A percentile compares a stretch with the other conserved stretches of the same genome.
These are phyloP conservation scores for Neoboletus magnificus DNA, from an alignment of 768 basidiomycete species.

Conservation along the genomic window DNA sequence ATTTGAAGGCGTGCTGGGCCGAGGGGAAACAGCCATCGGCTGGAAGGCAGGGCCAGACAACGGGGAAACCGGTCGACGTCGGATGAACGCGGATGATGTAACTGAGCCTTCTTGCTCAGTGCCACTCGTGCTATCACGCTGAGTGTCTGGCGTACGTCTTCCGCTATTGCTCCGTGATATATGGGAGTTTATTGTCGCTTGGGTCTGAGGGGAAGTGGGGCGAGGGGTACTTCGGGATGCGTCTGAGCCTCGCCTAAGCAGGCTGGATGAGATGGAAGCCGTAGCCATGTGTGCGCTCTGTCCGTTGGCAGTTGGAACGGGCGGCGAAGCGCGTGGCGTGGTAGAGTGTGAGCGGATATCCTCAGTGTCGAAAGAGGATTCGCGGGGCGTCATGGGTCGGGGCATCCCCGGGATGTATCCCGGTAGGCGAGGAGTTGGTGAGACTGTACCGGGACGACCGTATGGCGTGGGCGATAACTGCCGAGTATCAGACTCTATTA, in stretches of 20 bases:
- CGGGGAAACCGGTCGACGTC: constrained; percentile 72
- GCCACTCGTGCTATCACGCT: constrained; percentile 35
- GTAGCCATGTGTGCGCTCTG: constrained; percentile 35
- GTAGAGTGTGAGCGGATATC: constrained; percentile 67
- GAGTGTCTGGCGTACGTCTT: constrained; percentile 59
- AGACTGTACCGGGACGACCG: constrained; percentile 47
- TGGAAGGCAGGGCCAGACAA: constrained; percentile 60
- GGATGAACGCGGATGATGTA: constrained; percentile 51
- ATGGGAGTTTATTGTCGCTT: constrained; percentile 43
- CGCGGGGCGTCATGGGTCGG: constrained; percentile 86
- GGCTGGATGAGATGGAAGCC: constrained; percentile 35
- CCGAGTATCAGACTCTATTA: constrained; percentile 46
- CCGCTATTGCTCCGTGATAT: constrained; percentile 61
- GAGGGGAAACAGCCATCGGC: constrained; percentile 52
- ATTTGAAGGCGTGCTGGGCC: constrained; percentile 66
- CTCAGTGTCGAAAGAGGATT: constrained; percentile 59
- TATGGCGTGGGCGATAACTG: constrained; percentile 61
- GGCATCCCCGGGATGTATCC: constrained; percentile 92
- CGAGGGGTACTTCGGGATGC: constrained; percentile 50
- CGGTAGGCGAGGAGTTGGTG: constrained; percentile 56
- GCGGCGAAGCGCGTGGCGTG: constrained; percentile 78
- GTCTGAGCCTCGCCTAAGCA: constrained; percentile 54
- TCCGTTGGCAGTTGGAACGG: constrained; percentile 39
- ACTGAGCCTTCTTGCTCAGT: constrained; percentile 41
- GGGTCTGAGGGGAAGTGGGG: constrained; percentile 44